Conservation (phyloP, 2,329 filamentous ascomycete genomes). For the Fusarium guadeloupense region DNA sequence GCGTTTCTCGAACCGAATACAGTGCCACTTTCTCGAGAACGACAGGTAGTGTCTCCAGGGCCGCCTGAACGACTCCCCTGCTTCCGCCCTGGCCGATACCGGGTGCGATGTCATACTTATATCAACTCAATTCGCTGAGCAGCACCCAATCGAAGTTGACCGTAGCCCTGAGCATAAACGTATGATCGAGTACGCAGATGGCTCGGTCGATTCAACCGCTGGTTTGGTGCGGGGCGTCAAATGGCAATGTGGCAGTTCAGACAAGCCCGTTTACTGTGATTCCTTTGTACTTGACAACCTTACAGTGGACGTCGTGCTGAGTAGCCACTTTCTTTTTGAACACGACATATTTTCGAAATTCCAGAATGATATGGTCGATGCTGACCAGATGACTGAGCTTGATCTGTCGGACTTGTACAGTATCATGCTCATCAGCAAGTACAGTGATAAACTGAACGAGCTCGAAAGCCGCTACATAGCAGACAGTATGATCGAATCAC, state of each 20-base stretch:
- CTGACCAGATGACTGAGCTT: background rate
- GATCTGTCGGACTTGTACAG: constrained; percentile 1
- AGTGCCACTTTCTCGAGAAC: background rate
- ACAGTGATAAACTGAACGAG: background rate
- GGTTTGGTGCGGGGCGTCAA: background rate
- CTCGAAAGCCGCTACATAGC: background rate
- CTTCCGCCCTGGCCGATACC: background rate
- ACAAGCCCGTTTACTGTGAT: accelerated
- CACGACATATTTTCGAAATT: background rate
- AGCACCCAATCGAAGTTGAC: background rate
- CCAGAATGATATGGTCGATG: accelerated
- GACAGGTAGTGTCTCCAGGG: background rate
- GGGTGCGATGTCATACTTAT: constrained; percentile 1
- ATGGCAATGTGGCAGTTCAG: background rate
- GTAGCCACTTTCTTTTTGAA: background rate
- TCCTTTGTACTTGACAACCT: background rate
- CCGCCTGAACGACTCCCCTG: background rate
- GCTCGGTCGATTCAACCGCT: background rate
- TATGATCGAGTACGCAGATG: background rate
- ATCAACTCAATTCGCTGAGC: background rate
- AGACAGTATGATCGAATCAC: background rate
- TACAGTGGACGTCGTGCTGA: background rate
- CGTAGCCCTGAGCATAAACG: accelerated
- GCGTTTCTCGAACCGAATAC: accelerated
- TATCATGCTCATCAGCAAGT: background rate